Conservation (phyloP, 371 early-diverging fungal species). For the Capillidium heterosporum region DNA sequence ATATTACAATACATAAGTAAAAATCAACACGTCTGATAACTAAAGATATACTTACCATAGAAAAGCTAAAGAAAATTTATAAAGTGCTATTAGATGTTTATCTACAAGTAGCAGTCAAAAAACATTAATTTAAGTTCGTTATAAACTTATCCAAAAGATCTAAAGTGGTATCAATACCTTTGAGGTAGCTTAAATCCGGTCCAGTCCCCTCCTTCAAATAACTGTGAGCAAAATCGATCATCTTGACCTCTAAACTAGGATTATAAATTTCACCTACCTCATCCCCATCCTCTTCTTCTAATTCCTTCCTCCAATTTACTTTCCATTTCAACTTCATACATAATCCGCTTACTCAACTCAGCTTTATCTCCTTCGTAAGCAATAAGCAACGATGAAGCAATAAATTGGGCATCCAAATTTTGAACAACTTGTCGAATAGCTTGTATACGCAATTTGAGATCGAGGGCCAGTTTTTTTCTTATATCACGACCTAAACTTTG, state of each 20-base stretch:
- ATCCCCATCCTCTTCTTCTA: neutral
- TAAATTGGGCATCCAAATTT: neutral
- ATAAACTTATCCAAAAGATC: neutral
- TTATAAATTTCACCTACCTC: neutral
- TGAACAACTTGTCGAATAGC: neutral
- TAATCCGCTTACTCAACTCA: neutral
- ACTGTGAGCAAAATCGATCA: constrained; percentile 6
- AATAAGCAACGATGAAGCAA: neutral
- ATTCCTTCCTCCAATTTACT: neutral
- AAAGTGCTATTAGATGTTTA: too few relatives aligned
- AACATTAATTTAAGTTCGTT: too few relatives aligned
- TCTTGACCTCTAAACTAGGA: neutral
- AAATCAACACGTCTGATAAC: too few relatives aligned
- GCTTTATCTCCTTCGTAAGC: constrained; percentile 4
- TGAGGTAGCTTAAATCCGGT: neutral
- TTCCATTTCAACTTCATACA: neutral
- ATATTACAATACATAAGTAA: too few relatives aligned
- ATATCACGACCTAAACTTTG: neutral
- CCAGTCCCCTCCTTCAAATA: neutral
- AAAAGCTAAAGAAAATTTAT: too few relatives aligned
- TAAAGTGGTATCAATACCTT: neutral
- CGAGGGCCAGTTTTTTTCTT: neutral
- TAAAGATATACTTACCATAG: too few relatives aligned
- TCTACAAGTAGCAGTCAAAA: too few relatives aligned
- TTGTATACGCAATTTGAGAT: neutral